Base-by-base conservation (phyloP, 2,329 filamentous ascomycete species). In the Sodiomyces alkalinus region DNA sequence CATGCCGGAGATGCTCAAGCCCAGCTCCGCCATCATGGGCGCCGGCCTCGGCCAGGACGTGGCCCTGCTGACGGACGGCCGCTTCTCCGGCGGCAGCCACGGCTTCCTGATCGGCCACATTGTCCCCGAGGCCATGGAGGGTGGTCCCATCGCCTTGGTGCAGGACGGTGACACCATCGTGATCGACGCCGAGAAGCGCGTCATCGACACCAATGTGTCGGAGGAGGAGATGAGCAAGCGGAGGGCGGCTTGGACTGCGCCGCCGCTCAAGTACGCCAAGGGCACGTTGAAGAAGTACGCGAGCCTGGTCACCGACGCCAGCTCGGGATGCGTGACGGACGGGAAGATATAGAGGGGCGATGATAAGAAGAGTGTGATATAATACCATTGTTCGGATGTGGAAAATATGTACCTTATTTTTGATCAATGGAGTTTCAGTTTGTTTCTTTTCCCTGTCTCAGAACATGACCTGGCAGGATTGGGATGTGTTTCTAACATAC, bases 1-100 rank as follows among this genome's bases (percentile, higher is more conserved):
- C 33, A 94, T 94, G 78, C 86, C 85, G 18, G 86, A 94, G 58
- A 87, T 92, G 64, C 62, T 94, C 36, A 92, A 92, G 62, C 82
- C 86, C n/a, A 80, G 72, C 29, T 85, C 81, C 0, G 82, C 85
- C 27, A 80, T 94, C 45, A 93, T 93, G 82, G 86, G 86, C 30
- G 82, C 83, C 5, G 80, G 79, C 20, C 68, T 94, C 23, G 76
- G 76, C 41, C 66, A 80, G 43, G 76, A 82, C 41, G 74, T 81
- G 10, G 78, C 78, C 1, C 67, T 83, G 26, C 63, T 83, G 35
- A 81, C 78, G 2, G 77, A 85, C 42, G 74, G 74, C 1, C 71
- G 80, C 21, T 86, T 83, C 62, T 79, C 72, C 7, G 83, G 83
- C 33, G 83, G 80, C 29, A 79, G 71, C 36, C 81, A 90, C 64